A percentile compares a stretch with the other conserved stretches of the same genome.
phyloP scores from a whole-genome alignment of 139 green algal genomes.

The Tetraselmis striata region DNA sequence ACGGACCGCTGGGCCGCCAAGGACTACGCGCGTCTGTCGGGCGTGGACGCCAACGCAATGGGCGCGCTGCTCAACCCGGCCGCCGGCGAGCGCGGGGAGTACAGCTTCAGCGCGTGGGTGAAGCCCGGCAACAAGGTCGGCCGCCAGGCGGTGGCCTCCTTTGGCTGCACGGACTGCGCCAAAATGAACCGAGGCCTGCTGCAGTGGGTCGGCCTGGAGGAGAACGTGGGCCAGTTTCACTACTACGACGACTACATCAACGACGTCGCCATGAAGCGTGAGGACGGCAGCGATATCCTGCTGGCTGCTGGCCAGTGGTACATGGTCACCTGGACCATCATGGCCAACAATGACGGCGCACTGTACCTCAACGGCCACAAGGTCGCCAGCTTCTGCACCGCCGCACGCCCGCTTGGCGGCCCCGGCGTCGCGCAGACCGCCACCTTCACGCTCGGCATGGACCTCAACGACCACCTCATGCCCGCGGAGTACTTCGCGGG shows the following conservation, averaged over 20 bases:
- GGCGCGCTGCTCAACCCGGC: neutral
- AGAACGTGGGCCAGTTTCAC: conserved; percentile 26
- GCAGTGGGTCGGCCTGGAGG: conserved; percentile 18
- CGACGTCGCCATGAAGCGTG: conserved; percentile 23
- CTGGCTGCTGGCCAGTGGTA: conserved; percentile 21
- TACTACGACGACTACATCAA: conserved; percentile 36
- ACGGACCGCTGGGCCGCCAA: conserved; percentile 18
- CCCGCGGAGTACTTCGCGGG: conserved; percentile 22
- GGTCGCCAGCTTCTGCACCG: conserved; percentile 13
- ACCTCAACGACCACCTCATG: conserved; percentile 21
- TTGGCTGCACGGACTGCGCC: conserved; percentile 10
- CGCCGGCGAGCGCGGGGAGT: neutral
- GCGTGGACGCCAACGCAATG: conserved; percentile 4
- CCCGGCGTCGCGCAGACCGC: neutral
- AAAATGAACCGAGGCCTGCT: conserved; percentile 21
- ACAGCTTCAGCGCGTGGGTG: conserved; percentile 21
- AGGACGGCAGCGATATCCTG: conserved; percentile 8
- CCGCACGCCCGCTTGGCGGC: conserved; percentile 2
- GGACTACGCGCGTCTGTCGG: conserved; percentile 11
- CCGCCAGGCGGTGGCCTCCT: conserved; percentile 22
- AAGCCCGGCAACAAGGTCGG: conserved; percentile 16
- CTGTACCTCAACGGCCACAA: conserved; percentile 23
- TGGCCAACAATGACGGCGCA: conserved; percentile 13
- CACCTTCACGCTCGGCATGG: conserved; percentile 23
- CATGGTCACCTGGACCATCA: conserved; percentile 6